Evolutionary conservation across 2,329 filamentous ascomycete species (phyloP), one percentile per base, ranked within the genome.

Genomic region (Tolypocladium guangdongense): DNA sequence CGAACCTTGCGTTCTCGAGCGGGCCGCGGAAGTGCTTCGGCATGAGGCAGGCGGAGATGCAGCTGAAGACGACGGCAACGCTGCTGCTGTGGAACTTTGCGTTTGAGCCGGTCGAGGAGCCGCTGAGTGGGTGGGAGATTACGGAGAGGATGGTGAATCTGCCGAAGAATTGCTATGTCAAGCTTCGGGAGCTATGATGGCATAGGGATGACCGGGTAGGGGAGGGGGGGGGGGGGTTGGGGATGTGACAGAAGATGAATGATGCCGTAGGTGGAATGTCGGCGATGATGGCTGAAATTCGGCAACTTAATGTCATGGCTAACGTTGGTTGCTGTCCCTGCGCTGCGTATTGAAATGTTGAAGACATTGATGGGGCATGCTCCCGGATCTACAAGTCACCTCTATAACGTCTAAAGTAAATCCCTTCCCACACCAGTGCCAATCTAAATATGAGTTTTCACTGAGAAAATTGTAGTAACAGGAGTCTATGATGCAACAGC

Each of bases 21-120:
- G 72, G 72, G 0, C 62, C 65, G 3, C 58, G 72, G 2, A 66
- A 66, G 1, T 74, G 72, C 52, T 74, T 66, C 49, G 71, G 72
- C 0, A 64, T 63, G 52, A 65, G 59, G 56, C 55, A 74, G 55
- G 71, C 68, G 1, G 63, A 69, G 36, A 41, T 71, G 38, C 61
- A 70, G 56, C 36, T 74, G 56, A 60, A 63, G 36, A 65, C 70
- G n/a, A 55, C 68, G 46, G 59, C 70, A 37, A 67, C 64, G 24
- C 54, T 72, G 51, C 57, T 72, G 38, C 59, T 69, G 12, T 73
- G 70, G 71, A 64, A 67, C 48, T 73, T 74, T 56, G 61, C 68
- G 53, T 59, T 65, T 55, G 55, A 56, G 49, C 45, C 51, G 22
- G 30, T 63, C 49, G 53, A 54, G 22, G 49, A 53, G 41, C 22